phyloP scores from a whole-genome alignment of 2,329 filamentous ascomycete genomes.

The Pseudogymnoascus sp. region DNA sequence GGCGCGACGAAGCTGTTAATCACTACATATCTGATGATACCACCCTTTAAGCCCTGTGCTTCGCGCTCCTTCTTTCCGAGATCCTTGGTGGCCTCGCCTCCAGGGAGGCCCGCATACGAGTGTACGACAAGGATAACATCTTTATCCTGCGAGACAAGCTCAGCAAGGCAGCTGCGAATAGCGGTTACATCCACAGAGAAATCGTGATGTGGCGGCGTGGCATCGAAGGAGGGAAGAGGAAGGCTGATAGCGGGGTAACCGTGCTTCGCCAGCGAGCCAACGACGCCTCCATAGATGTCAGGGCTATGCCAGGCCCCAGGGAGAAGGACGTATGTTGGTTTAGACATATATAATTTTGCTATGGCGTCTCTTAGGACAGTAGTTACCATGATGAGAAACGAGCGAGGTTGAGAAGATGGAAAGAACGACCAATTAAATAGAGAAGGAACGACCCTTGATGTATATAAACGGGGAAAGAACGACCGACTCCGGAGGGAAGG shows the following conservation, averaged over 20 bases:
- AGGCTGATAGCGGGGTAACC: background rate
- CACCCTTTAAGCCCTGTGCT: background rate
- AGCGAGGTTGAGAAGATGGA: background rate
- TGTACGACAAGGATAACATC: conserved; percentile 24
- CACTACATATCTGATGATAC: background rate
- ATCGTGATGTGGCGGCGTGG: conserved; percentile 8
- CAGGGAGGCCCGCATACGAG: conserved; percentile 22
- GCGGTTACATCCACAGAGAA: conserved; percentile 13
- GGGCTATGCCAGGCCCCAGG: background rate
- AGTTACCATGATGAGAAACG: background rate
- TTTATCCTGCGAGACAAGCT: conserved; percentile 8
- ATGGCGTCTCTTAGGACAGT: background rate
- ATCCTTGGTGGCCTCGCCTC: conserved; percentile 21
- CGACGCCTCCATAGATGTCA: background rate
- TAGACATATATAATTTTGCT: background rate
- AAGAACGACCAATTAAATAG: too few species aligned
- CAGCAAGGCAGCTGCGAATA: conserved; percentile 2
- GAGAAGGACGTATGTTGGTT: background rate
- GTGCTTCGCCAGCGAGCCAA: background rate
- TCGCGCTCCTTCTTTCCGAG: conserved; percentile 21
- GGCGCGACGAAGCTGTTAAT: background rate
- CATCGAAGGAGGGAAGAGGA: conserved; percentile 10
- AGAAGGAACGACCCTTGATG: background rate
- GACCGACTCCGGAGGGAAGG: background rate
- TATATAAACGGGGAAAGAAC: background rate